Conservation (phyloP, 257 asterid species). For the Scutellaria barbata region DNA sequence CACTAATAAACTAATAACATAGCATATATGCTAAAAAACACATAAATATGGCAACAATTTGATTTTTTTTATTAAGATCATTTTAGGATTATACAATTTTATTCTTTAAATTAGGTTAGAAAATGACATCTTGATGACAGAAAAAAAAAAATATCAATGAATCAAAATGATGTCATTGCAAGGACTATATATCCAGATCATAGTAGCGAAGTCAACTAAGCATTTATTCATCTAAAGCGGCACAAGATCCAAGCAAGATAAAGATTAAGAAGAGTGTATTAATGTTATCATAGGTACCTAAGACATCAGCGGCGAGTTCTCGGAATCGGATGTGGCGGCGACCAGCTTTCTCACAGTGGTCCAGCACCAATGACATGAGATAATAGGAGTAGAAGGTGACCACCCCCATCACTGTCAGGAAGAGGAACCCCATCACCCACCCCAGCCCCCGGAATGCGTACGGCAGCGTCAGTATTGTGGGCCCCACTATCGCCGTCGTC, state of each 20-base stretch:
- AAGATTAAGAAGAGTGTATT: not conserved
- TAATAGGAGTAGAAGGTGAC: constrained; percentile 91
- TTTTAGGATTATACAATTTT: too few species aligned
- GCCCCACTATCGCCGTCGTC: constrained; percentile 99
- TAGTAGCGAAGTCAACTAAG: constrained; percentile 17
- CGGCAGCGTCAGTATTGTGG: constrained; percentile 83
- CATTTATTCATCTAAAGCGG: not conserved
- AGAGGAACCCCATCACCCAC: constrained; percentile 74
- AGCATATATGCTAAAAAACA: too few species aligned
- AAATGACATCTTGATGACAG: too few species aligned
- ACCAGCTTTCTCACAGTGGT: constrained; percentile 95
- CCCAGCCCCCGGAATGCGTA: constrained; percentile 94
- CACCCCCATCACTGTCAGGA: constrained; percentile 86
- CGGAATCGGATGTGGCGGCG: constrained; percentile 99
- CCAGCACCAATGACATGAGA: constrained; percentile 92
- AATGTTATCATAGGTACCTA: too few species aligned
- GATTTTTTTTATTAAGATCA: too few species aligned
- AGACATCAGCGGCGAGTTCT: constrained; percentile 93
- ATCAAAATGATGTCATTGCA: too few species aligned
- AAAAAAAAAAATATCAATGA: too few species aligned
- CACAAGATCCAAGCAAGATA: not conserved
- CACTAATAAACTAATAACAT: too few species aligned
- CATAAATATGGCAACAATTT: too few species aligned
- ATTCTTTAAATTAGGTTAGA: too few species aligned
- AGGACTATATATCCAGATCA: too few species aligned